Conservation (phyloP, 352 stramenopile genomes). For the Pythium grandisporangium region DNA sequence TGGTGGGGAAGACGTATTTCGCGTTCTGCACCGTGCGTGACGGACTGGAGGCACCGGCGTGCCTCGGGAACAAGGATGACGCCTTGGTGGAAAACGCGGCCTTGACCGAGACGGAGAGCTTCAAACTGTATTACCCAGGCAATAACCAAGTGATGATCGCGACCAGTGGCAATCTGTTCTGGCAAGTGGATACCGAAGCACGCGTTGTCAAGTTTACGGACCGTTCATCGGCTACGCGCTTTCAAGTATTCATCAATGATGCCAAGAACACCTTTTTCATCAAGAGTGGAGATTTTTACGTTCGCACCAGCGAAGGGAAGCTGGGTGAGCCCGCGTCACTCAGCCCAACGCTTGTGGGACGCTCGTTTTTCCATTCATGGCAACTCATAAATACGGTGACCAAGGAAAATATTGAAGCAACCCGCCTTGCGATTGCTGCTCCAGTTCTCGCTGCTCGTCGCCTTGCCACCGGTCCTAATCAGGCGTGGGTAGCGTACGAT, state of each 20-base stretch:
- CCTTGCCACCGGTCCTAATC: background rate
- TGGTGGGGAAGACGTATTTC: background rate
- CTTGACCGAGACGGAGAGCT: background rate
- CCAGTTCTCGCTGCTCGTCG: background rate
- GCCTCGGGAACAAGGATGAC: background rate
- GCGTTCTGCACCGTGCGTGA: slow-evolving; percentile 2
- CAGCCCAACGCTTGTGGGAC: slow-evolving; percentile 1
- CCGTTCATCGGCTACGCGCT: background rate
- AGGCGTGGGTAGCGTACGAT: slow-evolving; percentile 5
- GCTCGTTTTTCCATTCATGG: slow-evolving; percentile 5
- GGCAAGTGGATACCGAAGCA: background rate
- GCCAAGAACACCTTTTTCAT: slow-evolving; percentile 1
- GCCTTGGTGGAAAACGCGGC: background rate
- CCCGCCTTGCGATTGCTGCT: background rate
- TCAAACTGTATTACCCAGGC: background rate
- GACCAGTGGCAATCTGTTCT: background rate
- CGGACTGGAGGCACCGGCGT: background rate
- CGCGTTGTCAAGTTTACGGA: slow-evolving; percentile 1
- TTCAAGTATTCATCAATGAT: slow-evolving; percentile 2
- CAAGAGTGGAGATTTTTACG: background rate
- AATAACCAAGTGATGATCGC: slow-evolving; percentile 1
- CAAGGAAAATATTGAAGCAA: background rate
- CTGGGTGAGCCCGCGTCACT: background rate
- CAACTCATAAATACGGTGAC: background rate
- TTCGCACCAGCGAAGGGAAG: background rate